Percentiles rank a stretch among this genome's conserved stretches.
Conservation (phyloP, 2,329 filamentous ascomycete genomes). For the Pseudocercospora musae region DNA sequence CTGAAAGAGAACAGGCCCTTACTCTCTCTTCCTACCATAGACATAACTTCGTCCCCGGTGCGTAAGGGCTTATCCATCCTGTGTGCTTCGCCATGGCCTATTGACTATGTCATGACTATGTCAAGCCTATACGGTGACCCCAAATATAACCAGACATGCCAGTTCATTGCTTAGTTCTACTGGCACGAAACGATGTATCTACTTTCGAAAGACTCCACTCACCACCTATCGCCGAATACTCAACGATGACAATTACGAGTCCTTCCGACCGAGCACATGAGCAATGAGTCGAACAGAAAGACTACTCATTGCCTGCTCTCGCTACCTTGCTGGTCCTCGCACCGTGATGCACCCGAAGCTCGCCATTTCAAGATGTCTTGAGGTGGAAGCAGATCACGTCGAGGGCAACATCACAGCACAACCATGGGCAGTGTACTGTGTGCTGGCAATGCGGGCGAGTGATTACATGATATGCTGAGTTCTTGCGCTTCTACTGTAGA, state of each 20-base stretch:
- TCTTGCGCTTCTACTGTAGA: no score
- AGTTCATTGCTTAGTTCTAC: neutral
- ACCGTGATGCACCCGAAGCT: neutral
- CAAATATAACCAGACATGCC: neutral
- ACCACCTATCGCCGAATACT: neutral
- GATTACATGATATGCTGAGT: no score
- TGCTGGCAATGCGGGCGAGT: neutral
- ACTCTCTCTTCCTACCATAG: no score
- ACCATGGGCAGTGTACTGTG: no score
- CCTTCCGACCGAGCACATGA: neutral
- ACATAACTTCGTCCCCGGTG: neutral
- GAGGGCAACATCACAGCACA: neutral
- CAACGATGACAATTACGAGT: neutral
- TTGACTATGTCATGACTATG: neutral
- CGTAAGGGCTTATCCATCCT: neutral
- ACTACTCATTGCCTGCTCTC: neutral
- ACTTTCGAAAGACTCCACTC: neutral
- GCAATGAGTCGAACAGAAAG: neutral
- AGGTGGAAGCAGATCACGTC: neutral
- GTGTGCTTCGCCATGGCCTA: neutral
- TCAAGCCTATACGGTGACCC: neutral
- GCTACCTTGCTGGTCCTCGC: neutral
- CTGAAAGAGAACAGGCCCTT: no score
- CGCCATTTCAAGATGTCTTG: neutral
- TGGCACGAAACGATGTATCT: neutral